Evolutionary conservation across 345 rosid genomes (phyloP).

Genomic region (Citropsis articulata): DNA sequence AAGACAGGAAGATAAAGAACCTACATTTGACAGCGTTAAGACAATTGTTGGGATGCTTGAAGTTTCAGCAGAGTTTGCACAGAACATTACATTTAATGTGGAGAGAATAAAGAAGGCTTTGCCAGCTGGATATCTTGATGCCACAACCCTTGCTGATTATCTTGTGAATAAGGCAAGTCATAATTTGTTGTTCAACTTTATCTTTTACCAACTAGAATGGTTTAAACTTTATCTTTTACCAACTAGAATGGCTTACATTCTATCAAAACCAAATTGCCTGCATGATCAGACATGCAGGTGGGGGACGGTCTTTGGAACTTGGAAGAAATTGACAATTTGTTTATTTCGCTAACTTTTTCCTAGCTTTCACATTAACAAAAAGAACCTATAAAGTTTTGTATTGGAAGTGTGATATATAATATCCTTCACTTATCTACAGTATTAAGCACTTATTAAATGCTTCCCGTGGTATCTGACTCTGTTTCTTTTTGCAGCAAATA

Average conservation of each 20-base stretch:
- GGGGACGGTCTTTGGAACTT: neutral
- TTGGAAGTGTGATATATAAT: neutral
- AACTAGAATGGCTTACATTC: neutral
- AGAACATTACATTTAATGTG: constrained; percentile 68
- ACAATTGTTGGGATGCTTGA: constrained; percentile 85
- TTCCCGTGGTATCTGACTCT: neutral
- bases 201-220: neutral
- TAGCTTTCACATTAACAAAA: neutral
- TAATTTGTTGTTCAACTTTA: constrained; percentile 1
- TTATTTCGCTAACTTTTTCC: neutral
- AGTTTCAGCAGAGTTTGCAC: constrained; percentile 90
- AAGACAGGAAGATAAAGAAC: constrained; percentile 94
- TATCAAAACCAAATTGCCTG: neutral
- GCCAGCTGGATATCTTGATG: constrained; percentile 92
- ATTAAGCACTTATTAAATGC: neutral
- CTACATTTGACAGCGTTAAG: constrained; percentile 84
- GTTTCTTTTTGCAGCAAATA: constrained; percentile 50
- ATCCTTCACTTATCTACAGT: neutral
- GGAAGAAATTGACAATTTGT: neutral
- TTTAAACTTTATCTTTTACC: neutral
- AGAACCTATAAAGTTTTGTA: neutral
- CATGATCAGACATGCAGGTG: neutral
- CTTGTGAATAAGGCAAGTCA: constrained; percentile 78
- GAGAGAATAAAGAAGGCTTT: constrained; percentile 67
- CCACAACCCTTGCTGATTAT: constrained; percentile 95